A percentile compares a stretch with the other conserved stretches of the same genome.
Conservation (phyloP, 805 yeast species). For the Wickerhamiella lipophila region DNA sequence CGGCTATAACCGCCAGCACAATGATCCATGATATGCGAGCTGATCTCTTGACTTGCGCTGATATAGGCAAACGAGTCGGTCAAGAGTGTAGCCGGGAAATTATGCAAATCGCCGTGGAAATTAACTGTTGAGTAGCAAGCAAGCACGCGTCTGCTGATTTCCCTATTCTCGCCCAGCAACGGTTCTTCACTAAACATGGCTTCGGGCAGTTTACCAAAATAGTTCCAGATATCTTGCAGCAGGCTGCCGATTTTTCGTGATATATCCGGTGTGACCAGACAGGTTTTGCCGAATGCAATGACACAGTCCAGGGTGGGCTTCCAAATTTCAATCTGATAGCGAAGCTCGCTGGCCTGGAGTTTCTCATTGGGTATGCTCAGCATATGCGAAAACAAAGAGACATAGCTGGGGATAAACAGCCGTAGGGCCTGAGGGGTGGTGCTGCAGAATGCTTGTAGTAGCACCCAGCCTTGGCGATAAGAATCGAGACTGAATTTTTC, state of each 20-base stretch:
- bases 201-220: slow-evolving; percentile 22
- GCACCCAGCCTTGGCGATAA: slow-evolving; percentile 40
- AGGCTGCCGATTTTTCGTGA: slow-evolving; percentile 37
- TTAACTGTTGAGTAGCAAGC: slow-evolving; percentile 19
- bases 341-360: slow-evolving; percentile 26
- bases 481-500: slow-evolving; percentile 9
- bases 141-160: slow-evolving; percentile 16
- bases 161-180: slow-evolving; percentile 21
- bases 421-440: slow-evolving; percentile 43
- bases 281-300: slow-evolving; percentile 34
- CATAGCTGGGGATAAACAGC: slow-evolving; percentile 45
- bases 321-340: slow-evolving; percentile 37
- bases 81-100: slow-evolving; percentile 32
- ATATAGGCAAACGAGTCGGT: slow-evolving; percentile 26
- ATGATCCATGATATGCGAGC: slow-evolving; percentile 19
- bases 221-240: slow-evolving; percentile 33
- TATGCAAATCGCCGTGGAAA: slow-evolving; percentile 13
- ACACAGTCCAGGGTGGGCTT: slow-evolving; percentile 48
- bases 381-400: slow-evolving; percentile 44
- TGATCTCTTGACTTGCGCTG: slow-evolving; percentile 24
- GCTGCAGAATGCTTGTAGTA: slow-evolving; percentile 51
- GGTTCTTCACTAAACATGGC: slow-evolving; percentile 18
- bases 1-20: slow-evolving; percentile 19
- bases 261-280: slow-evolving; percentile 31
- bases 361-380: neutral